phyloP scores from a whole-genome alignment of 2,329 filamentous ascomycete genomes.

The Nemania bipapillata region DNA sequence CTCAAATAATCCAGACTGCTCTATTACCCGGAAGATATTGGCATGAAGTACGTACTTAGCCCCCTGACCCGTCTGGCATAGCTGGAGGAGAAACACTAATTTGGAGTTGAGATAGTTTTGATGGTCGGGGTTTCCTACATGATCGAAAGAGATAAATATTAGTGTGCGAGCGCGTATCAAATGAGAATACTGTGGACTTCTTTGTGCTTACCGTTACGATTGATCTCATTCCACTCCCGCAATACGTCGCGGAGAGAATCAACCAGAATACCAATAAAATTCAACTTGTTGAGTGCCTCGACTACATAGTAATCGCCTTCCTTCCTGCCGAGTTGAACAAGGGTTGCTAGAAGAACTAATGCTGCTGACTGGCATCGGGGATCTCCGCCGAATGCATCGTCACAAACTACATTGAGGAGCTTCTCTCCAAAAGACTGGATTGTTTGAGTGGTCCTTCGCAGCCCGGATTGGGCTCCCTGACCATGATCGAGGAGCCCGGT shows the following conservation, averaged over 20 bases:
- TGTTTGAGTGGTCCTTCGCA: conserved; percentile 75
- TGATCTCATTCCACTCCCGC: conserved; percentile 72
- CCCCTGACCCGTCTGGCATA: conserved; percentile 85
- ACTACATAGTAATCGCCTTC: conserved; percentile 80
- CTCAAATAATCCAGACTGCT: conserved; percentile 84
- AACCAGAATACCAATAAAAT: conserved; percentile 89
- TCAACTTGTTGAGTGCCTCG: conserved; percentile 82
- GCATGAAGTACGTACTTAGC: conserved; percentile 88
- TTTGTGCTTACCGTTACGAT: conserved; percentile 63
- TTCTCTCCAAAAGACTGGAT: conserved; percentile 76
- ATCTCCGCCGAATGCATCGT: conserved; percentile 89
- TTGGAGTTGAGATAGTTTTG: conserved; percentile 73
- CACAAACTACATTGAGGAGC: conserved; percentile 86
- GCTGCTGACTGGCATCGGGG: conserved; percentile 85
- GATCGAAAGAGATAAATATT: conserved; percentile 17
- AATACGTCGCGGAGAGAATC: conserved; percentile 85
- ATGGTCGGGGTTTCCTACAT: conserved; percentile 57
- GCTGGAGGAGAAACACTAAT: conserved; percentile 81
- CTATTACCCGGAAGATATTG: conserved; percentile 83
- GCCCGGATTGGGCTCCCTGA: conserved; percentile 59
- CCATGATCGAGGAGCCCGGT: conserved; percentile 71
- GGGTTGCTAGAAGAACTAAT: conserved; percentile 80
- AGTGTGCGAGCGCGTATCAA: conserved; percentile 26
- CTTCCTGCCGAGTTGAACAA: conserved; percentile 77
- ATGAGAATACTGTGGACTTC: conserved; percentile 18